Percentiles rank a stretch among this genome's conserved stretches.
phyloP scores from a whole-genome alignment of 2,329 filamentous ascomycete genomes.

The Cordyceps pruinosa region DNA sequence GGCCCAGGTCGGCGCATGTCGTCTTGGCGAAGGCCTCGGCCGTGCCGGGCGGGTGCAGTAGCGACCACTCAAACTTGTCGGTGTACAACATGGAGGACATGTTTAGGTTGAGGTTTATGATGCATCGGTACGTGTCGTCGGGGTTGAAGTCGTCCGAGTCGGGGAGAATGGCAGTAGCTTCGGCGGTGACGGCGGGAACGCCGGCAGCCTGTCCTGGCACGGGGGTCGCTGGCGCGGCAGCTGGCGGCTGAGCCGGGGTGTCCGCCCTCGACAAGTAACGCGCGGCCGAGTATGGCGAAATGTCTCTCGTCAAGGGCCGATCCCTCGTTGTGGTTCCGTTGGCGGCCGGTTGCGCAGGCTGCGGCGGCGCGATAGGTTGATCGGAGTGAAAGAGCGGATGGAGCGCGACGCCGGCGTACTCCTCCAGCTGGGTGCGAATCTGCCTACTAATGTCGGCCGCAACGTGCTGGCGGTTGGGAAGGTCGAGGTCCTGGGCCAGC shows the following conservation, averaged over 20 bases:
- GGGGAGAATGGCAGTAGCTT: constrained; percentile 52
- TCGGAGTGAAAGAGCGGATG: constrained; percentile 81
- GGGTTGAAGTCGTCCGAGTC: constrained; percentile 75
- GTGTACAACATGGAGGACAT: constrained; percentile 86
- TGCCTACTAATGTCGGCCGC: constrained; percentile 83
- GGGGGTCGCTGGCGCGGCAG: constrained; percentile 44
- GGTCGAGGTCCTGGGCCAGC: constrained; percentile 86
- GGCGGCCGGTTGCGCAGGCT: constrained; percentile 10
- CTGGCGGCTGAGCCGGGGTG: constrained; percentile 48
- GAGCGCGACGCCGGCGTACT: constrained; percentile 89
- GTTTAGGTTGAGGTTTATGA: constrained; percentile 86
- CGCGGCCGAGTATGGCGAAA: constrained; percentile 30
- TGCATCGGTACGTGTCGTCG: constrained; percentile 90
- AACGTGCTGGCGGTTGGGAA: constrained; percentile 65
- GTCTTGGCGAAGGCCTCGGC: constrained; percentile 88
- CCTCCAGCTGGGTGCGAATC: constrained; percentile 89
- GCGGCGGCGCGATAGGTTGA: constrained; percentile 13
- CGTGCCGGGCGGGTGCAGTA: constrained; percentile 84
- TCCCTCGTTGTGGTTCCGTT: constrained; percentile 18
- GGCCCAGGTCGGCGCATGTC: constrained; percentile 85
- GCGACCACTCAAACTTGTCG: constrained; percentile 96
- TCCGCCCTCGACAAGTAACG: constrained; percentile 41
- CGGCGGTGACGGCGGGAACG: constrained; percentile 56
- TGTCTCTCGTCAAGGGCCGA: constrained; percentile 30
- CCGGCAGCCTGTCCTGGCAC: constrained; percentile 33